Conservation (phyloP, 345 rosid genomes). For the Citrus sinensis region DNA sequence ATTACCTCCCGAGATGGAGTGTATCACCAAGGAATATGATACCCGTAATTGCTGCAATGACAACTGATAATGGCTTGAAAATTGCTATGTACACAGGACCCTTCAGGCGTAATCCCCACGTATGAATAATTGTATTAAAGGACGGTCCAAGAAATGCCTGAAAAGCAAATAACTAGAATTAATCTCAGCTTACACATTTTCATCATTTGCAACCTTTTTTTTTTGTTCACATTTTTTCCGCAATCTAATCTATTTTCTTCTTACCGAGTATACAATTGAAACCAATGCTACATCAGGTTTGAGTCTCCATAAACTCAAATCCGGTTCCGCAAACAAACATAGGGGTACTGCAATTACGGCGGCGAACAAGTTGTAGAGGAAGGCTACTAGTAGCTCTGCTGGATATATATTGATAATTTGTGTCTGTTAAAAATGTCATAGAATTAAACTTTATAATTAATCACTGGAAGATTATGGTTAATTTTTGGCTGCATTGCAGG, state of each 20-base stretch:
- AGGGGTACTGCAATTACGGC: conserved; percentile 34
- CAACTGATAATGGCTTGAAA: conserved; percentile 43
- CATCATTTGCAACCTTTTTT: neutral
- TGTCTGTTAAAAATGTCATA: conserved; percentile 23
- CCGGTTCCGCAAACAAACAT: conserved; percentile 34
- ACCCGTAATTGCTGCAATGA: conserved; percentile 33
- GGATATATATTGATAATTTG: conserved; percentile 41
- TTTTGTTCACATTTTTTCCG: neutral
- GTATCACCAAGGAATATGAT: conserved; percentile 38
- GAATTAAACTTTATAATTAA: neutral
- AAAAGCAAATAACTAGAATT: neutral
- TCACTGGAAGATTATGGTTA: neutral
- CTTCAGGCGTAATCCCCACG: conserved; percentile 36
- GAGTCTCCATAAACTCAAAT: conserved; percentile 30
- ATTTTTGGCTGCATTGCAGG: neutral
- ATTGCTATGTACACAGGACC: conserved; percentile 42
- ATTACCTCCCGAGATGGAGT: conserved; percentile 39
- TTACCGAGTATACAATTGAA: conserved; percentile 38
- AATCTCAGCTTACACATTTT: neutral
- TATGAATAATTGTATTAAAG: conserved; percentile 15
- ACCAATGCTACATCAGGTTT: conserved; percentile 26
- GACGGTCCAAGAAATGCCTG: conserved; percentile 22
- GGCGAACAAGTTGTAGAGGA: conserved; percentile 25
- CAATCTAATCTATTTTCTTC: neutral
- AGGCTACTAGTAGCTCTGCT: conserved; percentile 27